A percentile compares a stretch with the other conserved stretches of the same genome.
phyloP scores from a whole-genome alignment of 2,329 filamentous ascomycete species.

The Arthroderma sp. region DNA sequence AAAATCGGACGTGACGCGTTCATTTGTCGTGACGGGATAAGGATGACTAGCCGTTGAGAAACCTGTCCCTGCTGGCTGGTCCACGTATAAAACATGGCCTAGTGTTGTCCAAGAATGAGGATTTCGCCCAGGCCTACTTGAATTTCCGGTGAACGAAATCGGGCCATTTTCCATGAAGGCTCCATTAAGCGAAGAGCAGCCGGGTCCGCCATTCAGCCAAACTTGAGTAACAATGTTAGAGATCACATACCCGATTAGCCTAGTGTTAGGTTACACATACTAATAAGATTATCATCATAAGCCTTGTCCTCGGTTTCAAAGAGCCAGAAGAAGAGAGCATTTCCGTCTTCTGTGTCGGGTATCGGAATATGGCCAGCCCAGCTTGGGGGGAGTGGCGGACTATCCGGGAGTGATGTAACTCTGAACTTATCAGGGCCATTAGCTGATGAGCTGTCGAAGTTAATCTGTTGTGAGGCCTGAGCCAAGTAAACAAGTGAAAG shows the following conservation, averaged over 20 bases:
- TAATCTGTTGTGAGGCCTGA: neutral
- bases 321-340: slow-evolving; percentile 26
- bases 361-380: slow-evolving; percentile 24
- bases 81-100: slow-evolving; percentile 24
- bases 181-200: slow-evolving; percentile 12
- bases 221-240: slow-evolving; percentile 6
- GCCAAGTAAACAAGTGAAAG: neutral
- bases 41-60: slow-evolving; percentile 20
- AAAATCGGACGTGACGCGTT: slow-evolving; percentile 19
- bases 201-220: slow-evolving; percentile 11
- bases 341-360: slow-evolving; percentile 16
- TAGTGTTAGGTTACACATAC: slow-evolving; percentile 12
- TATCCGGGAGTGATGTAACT: slow-evolving; percentile 19
- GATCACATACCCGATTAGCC: neutral
- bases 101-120: slow-evolving; percentile 12
- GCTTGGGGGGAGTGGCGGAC: slow-evolving; percentile 17
- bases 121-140: slow-evolving; percentile 7
- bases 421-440: slow-evolving; percentile 9
- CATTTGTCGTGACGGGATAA: slow-evolving; percentile 17
- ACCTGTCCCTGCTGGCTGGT: slow-evolving; percentile 26
- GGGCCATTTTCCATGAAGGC: slow-evolving; percentile 22
- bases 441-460: neutral
- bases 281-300: slow-evolving; percentile 23
- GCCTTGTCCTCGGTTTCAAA: slow-evolving; percentile 19
- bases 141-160: slow-evolving; percentile 19